Conservation (phyloP, 495 filamentous ascomycete genomes). For the Hypoxylon trugodes region DNA sequence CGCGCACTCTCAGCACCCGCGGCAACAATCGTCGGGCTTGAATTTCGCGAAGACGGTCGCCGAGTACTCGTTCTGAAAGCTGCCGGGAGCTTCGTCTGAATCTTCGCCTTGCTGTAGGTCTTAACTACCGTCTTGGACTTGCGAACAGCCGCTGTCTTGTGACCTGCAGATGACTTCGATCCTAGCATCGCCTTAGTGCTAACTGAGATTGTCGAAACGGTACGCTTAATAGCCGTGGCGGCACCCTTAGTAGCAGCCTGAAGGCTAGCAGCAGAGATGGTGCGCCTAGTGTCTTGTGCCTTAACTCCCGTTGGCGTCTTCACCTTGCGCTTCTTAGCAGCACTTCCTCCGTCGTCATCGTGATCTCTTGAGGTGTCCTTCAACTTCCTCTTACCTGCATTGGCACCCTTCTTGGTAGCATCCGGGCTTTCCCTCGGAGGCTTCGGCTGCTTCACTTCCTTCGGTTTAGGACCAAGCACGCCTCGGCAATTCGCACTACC, state of each 20-base stretch:
- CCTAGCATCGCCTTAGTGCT: slow-evolving; percentile 43
- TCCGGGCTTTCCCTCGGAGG: slow-evolving; percentile 41
- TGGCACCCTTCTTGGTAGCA: slow-evolving; percentile 43
- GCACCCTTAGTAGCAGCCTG: slow-evolving; percentile 43
- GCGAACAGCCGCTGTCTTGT: slow-evolving; percentile 34
- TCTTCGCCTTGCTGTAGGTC: slow-evolving; percentile 44
- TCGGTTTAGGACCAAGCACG: slow-evolving; percentile 77
- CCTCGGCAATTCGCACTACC: slow-evolving; percentile 80
- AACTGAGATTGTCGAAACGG: slow-evolving; percentile 50
- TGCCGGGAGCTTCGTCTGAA: slow-evolving; percentile 30
- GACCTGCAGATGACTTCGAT: slow-evolving; percentile 31
- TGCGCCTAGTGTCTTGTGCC: slow-evolving; percentile 39
- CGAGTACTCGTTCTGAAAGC: slow-evolving; percentile 32
- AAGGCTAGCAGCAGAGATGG: slow-evolving; percentile 35
- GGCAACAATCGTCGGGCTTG: slow-evolving; percentile 35
- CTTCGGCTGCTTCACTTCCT: slow-evolving; percentile 59
- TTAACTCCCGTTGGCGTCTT: slow-evolving; percentile 48
- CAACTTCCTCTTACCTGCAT: slow-evolving; percentile 52
- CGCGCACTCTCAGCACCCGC: slow-evolving; percentile 16
- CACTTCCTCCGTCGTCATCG: slow-evolving; percentile 38
- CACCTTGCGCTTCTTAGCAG: slow-evolving; percentile 53
- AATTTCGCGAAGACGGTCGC: slow-evolving; percentile 38
- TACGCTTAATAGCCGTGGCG: slow-evolving; percentile 47
- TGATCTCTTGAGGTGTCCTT: slow-evolving; percentile 49
- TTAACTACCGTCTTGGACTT: slow-evolving; percentile 43